These are phyloP conservation scores for Astrephomene gubernaculifera DNA, from an alignment of 139 green algal genomes.

Conservation along the genomic window DNA sequence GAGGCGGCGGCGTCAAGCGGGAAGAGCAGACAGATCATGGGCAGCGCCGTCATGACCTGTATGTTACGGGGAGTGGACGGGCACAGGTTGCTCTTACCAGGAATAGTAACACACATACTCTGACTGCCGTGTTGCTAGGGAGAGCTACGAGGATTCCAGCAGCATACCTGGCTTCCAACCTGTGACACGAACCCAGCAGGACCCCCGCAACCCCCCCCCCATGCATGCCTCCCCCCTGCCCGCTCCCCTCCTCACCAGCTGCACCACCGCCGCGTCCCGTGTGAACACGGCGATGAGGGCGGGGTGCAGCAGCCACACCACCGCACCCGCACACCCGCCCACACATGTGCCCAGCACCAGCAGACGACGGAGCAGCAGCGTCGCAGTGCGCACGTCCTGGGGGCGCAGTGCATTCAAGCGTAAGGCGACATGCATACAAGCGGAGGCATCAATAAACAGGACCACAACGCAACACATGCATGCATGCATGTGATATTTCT, in stretches of 20 bases:
- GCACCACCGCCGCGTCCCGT: conserved; percentile 50
- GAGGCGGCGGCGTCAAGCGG: conserved; percentile 58
- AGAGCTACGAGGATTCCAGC: background rate
- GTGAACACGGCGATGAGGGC: conserved; percentile 61
- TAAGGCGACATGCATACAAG: background rate
- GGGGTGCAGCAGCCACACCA: conserved; percentile 40
- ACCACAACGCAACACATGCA: too few species aligned
- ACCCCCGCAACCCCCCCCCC: too few species aligned
- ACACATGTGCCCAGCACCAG: conserved; percentile 40
- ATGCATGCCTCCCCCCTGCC: background rate
- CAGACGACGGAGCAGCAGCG: conserved; percentile 55
- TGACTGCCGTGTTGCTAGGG: background rate
- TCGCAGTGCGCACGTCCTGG: conserved; percentile 45
- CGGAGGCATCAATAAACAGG: background rate
- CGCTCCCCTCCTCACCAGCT: conserved; percentile 16
- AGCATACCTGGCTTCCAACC: background rate
- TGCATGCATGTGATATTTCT: too few species aligned
- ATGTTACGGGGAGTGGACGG: conserved; percentile 54
- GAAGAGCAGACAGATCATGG: conserved; percentile 56
- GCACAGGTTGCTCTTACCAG: background rate
- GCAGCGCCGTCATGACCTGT: conserved; percentile 58
- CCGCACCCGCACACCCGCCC: conserved; percentile 30
- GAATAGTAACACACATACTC: background rate
- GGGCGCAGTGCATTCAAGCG: background rate
- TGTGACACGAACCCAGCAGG: background rate